Conservation (phyloP, 176 grass and related monocot genomes). For the Zea luxurians region DNA sequence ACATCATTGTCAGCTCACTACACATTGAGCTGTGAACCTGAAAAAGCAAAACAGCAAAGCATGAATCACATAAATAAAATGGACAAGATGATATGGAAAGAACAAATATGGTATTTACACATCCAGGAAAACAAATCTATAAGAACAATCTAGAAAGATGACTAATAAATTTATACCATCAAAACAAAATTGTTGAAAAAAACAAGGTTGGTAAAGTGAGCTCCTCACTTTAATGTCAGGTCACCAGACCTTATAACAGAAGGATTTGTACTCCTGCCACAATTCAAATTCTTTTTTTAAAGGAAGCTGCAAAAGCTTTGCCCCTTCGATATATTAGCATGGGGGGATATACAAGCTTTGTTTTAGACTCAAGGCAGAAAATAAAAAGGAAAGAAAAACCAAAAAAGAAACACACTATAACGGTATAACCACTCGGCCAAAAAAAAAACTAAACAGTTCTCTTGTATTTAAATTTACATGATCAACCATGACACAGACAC, state of each 20-base stretch:
- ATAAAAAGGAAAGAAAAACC: too few species aligned
- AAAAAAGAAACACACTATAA: too few species aligned
- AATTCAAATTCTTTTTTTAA: not conserved
- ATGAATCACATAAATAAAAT: slow-evolving; percentile 25
- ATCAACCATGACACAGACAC: slow-evolving; percentile 4
- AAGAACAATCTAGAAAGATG: slow-evolving; percentile 5
- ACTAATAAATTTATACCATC: not conserved
- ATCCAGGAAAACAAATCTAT: not conserved
- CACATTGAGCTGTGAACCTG: slow-evolving; percentile 77
- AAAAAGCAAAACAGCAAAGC: slow-evolving; percentile 28
- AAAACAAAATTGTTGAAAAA: not conserved
- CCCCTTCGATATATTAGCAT: too few species aligned
- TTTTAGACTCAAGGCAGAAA: too few species aligned
- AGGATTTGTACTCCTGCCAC: not conserved
- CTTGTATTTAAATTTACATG: not conserved
- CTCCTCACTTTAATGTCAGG: not conserved
- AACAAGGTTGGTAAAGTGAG: not conserved
- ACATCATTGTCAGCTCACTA: slow-evolving; percentile 62
- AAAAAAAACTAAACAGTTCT: not conserved
- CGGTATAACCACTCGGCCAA: too few species aligned
- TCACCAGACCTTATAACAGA: not conserved
- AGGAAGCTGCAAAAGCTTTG: too few species aligned
- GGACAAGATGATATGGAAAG: slow-evolving; percentile 15
- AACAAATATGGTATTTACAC: not conserved
- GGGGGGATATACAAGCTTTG: too few species aligned